These are phyloP conservation scores for Aspergillus nomiae DNA, from an alignment of 2,329 filamentous ascomycete species.

Conservation along the genomic window DNA sequence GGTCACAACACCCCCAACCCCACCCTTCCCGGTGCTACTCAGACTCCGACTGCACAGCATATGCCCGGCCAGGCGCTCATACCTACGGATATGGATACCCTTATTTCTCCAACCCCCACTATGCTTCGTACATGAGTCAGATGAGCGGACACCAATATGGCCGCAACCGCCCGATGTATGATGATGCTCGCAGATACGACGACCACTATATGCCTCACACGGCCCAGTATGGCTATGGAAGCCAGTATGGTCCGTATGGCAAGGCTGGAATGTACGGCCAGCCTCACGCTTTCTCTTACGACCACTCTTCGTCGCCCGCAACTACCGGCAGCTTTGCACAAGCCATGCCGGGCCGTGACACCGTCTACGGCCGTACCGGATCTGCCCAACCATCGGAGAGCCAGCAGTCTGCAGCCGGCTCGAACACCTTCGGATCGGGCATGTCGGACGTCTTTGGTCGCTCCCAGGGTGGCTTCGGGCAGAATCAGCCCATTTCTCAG, in stretches of 20 bases:
- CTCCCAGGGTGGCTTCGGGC: constrained; percentile 59
- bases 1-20: constrained; percentile 91
- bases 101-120: constrained; percentile 64
- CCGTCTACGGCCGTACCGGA: constrained; percentile 62
- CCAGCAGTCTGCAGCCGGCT: constrained; percentile 52
- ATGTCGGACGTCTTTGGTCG: constrained; percentile 64
- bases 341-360: constrained; percentile 52
- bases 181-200: constrained; percentile 52
- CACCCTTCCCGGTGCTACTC: constrained; percentile 59
- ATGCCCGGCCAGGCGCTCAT: constrained; percentile 52
- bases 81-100: constrained; percentile 63
- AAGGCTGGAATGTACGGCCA: constrained; percentile 66
- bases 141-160: constrained; percentile 50
- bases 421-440: constrained; percentile 51
- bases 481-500: constrained; percentile 55
- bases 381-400: constrained; percentile 59
- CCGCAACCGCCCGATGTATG: constrained; percentile 52
- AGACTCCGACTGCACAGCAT: constrained; percentile 56
- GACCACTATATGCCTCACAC: constrained; percentile 50
- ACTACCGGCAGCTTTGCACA: constrained; percentile 54
- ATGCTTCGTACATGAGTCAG: constrained; percentile 62
- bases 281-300: constrained; percentile 64
- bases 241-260: constrained; percentile 55
- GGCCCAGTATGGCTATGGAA: constrained; percentile 58
- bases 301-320: constrained; percentile 66